Evolutionary conservation across 202 grass and related monocot genomes (phyloP).

Genomic region (Musa balbisiana): DNA sequence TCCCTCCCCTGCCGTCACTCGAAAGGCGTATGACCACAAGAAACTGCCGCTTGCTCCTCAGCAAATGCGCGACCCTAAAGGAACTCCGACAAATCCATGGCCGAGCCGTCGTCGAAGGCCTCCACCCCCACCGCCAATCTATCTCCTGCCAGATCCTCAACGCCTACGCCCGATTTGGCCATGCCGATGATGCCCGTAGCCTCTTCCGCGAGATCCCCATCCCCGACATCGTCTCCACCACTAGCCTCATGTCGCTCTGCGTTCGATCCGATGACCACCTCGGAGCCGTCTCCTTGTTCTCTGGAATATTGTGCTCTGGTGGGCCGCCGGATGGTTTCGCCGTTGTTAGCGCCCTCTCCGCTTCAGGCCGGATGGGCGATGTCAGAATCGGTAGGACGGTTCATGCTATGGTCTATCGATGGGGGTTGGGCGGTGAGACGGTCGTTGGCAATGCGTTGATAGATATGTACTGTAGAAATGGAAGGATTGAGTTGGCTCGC

Average conservation of each 20-base stretch:
- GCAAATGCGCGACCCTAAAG: constrained; percentile 34
- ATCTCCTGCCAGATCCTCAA: constrained; percentile 55
- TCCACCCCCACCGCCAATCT: constrained; percentile 35
- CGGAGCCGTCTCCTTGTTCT: constrained; percentile 33
- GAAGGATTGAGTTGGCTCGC: constrained; percentile 16
- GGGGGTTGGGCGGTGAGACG: constrained; percentile 22
- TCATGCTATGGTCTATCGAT: constrained; percentile 30
- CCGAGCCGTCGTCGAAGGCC: constrained; percentile 19
- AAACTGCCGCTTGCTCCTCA: constrained; percentile 28
- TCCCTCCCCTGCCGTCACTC: background rate
- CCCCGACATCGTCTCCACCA: constrained; percentile 50
- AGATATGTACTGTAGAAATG: constrained; percentile 52
- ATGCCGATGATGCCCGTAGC: background rate
- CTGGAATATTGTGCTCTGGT: background rate
- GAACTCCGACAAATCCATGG: constrained; percentile 43
- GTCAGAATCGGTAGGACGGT: constrained; percentile 5
- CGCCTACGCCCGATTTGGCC: constrained; percentile 31
- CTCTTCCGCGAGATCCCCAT: constrained; percentile 45
- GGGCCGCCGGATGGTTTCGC: constrained; percentile 37
- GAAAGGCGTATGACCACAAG: constrained; percentile 20
- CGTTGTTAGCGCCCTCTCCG: constrained; percentile 32
- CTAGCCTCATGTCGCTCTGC: constrained; percentile 50
- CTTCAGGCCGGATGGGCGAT: constrained; percentile 11
- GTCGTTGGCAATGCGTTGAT: constrained; percentile 42
- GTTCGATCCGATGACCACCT: constrained; percentile 23